These are phyloP conservation scores for Warburgia ugandensis DNA, from an alignment of 164 flowering plant species.

Conservation along the genomic window DNA sequence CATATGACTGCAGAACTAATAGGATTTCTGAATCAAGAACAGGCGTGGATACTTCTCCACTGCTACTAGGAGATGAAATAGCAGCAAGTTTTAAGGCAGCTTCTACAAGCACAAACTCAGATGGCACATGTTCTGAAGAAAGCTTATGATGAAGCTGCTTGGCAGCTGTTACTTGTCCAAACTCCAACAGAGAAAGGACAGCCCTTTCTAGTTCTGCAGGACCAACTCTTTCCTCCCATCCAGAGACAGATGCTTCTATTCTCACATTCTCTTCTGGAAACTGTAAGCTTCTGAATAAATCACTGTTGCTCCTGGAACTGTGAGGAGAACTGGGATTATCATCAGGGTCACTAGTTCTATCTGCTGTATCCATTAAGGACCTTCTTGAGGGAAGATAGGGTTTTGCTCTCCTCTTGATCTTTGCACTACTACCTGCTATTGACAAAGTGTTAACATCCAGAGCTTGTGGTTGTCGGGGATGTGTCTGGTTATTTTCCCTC, in stretches of 20 bases:
- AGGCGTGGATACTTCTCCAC: conserved; percentile 27
- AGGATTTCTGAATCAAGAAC: conserved; percentile 56
- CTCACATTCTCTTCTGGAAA: conserved; percentile 50
- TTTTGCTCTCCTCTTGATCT: conserved; percentile 73
- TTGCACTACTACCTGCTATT: conserved; percentile 34
- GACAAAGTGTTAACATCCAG: conserved; percentile 34
- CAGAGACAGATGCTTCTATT: conserved; percentile 59
- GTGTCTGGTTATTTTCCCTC: conserved; percentile 41
- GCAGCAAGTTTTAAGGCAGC: conserved; percentile 78
- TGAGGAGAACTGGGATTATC: conserved; percentile 27
- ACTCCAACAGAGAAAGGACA: conserved; percentile 87
- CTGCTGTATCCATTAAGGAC: conserved; percentile 37
- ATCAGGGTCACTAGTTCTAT: conserved; percentile 46
- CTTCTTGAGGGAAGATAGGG: conserved; percentile 44
- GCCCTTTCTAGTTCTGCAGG: conserved; percentile 92
- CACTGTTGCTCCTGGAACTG: conserved; percentile 28
- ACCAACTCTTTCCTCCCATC: conserved; percentile 95
- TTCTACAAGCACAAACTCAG: conserved; percentile 70
- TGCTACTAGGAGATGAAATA: conserved; percentile 41
- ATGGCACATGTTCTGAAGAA: conserved; percentile 65
- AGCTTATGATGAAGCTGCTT: conserved; percentile 92
- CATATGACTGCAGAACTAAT: conserved; percentile 48
- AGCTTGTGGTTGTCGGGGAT: conserved; percentile 29
- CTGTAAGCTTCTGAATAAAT: conserved; percentile 18
- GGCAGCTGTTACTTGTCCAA: conserved; percentile 94